phyloP scores from a whole-genome alignment of 129 eudicot genomes.

The Artemisia argyi region DNA sequence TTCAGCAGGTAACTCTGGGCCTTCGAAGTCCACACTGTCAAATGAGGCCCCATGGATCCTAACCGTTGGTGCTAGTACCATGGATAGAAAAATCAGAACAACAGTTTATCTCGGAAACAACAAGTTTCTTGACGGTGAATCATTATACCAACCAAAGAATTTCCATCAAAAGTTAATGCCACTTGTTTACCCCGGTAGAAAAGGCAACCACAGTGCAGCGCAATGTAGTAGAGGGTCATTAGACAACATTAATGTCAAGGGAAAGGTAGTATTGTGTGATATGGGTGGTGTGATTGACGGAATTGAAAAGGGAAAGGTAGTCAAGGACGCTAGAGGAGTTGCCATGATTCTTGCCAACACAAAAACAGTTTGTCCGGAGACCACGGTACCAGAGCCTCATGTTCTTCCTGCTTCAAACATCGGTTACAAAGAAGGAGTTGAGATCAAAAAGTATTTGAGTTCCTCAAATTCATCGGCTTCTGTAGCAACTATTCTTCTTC shows the following conservation, averaged over 20 bases:
- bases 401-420: background rate
- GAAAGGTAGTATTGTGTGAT: constrained; percentile 1
- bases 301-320: background rate
- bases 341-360: background rate
- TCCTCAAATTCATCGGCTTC: too few species aligned
- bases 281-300: background rate
- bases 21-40: constrained; percentile 12
- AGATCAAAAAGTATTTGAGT: background rate
- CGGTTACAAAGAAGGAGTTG: background rate
- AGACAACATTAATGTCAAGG: background rate
- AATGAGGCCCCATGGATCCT: constrained; percentile 43
- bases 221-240: background rate
- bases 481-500: background rate
- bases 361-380: background rate
- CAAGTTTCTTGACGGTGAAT: background rate
- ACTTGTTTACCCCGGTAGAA: background rate
- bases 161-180: background rate
- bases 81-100: background rate
- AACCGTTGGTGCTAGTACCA: constrained; percentile 9
- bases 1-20: constrained; percentile 41
- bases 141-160: background rate
- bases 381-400: background rate
- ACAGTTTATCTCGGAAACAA: constrained; percentile 1
- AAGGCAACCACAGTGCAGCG: background rate
- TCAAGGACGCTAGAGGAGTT: background rate